A percentile compares a stretch with the other conserved stretches of the same genome.
These are phyloP conservation scores for Laburnicola sp. DNA, from an alignment of 2,329 filamentous ascomycete genomes.

Conservation along the genomic window DNA sequence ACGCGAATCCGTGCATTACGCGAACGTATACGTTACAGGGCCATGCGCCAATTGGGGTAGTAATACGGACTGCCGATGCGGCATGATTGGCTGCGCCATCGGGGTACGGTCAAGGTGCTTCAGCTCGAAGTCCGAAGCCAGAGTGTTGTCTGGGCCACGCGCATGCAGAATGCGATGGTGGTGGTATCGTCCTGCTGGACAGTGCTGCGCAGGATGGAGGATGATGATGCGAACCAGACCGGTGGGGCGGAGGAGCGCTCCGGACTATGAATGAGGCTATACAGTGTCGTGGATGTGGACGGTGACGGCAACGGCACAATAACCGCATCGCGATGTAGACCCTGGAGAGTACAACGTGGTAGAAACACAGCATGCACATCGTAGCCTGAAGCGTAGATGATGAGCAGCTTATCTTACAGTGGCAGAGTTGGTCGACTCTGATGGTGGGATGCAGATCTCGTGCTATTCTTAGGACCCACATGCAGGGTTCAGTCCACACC, in stretches of 20 bases:
- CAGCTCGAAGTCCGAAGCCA: conserved; percentile 34
- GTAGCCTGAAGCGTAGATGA: neutral
- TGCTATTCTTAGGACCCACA: conserved; percentile 6
- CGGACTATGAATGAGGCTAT: conserved; percentile 5
- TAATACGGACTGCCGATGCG: conserved; percentile 17
- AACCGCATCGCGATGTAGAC: neutral
- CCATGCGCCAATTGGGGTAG: conserved; percentile 27
- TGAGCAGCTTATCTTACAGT: conserved; percentile 3
- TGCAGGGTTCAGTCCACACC: neutral
- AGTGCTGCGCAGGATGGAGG: conserved; percentile 3
- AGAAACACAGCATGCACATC: neutral
- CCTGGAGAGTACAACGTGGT: neutral
- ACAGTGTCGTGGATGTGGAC: no score
- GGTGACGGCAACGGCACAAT: no score
- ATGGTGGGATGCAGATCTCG: neutral
- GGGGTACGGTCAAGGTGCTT: conserved; percentile 23
- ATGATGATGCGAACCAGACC: conserved; percentile 4
- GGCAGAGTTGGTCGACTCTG: neutral
- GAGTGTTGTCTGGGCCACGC: conserved; percentile 1
- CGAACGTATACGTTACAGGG: no score
- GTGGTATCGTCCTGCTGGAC: conserved; percentile 3
- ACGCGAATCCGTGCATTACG: no score
- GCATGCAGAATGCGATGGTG: neutral
- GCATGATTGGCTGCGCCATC: conserved; percentile 22
- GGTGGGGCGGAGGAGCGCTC: conserved; percentile 3